Percentiles rank a stretch among this genome's conserved stretches.
Conservation (phyloP, 768 basidiomycete species). For the Pisolithus tinctorius region DNA sequence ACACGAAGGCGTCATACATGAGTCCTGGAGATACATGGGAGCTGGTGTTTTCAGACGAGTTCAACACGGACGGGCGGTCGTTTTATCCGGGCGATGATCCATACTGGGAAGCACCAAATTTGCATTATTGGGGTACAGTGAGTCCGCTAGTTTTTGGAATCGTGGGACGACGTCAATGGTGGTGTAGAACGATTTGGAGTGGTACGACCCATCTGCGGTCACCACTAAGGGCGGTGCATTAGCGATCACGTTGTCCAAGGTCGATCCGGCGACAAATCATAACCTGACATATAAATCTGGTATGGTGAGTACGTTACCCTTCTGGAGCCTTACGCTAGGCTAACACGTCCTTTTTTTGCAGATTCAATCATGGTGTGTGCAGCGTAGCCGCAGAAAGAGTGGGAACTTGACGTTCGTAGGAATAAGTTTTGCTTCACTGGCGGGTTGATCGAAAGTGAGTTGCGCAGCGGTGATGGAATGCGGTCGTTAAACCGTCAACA, state of each 20-base stretch:
- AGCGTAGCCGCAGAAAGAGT: neutral
- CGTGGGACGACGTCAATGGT: neutral
- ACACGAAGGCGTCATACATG: conserved; percentile 36
- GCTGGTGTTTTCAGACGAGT: conserved; percentile 80
- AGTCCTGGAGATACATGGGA: conserved; percentile 27
- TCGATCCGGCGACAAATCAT: conserved; percentile 34
- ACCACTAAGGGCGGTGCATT: conserved; percentile 48
- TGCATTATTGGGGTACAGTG: conserved; percentile 66
- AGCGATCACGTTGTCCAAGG: conserved; percentile 42
- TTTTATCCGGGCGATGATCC: conserved; percentile 70
- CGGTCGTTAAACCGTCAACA: conserved; percentile 10
- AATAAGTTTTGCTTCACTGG: conserved; percentile 81
- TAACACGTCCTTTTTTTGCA: conserved; percentile 7
- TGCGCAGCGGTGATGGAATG: neutral
- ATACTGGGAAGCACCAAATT: conserved; percentile 46
- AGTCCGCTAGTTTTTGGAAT: conserved; percentile 8
- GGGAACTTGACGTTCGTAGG: conserved; percentile 18
- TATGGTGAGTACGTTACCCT: conserved; percentile 22
- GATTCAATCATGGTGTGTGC: conserved; percentile 24
- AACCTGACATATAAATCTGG: conserved; percentile 40
- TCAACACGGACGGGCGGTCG: conserved; percentile 62
- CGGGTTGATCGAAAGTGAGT: conserved; percentile 52
- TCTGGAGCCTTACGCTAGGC: conserved; percentile 19
- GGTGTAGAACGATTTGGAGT: conserved; percentile 39
- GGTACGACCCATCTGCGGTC: conserved; percentile 51